Percentiles rank a stretch among this genome's conserved stretches.
Conservation (phyloP, 805 yeast genomes). For the Komagataella ulmi region DNA sequence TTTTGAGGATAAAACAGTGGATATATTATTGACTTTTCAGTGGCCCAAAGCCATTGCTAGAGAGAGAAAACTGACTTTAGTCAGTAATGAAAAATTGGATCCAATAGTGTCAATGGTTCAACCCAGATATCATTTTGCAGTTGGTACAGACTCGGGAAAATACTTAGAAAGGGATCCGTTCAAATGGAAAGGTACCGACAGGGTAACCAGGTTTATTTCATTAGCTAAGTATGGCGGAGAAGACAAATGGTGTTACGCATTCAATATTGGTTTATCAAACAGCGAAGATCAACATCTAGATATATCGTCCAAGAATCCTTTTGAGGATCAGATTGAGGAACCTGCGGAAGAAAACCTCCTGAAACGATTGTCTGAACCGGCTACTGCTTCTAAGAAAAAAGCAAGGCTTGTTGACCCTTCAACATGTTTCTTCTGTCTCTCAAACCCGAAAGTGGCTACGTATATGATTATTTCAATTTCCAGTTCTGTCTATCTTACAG, state of each 20-base stretch:
- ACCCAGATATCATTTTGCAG: slow-evolving; percentile 61
- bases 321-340: slow-evolving; percentile 1
- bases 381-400: slow-evolving; percentile 12
- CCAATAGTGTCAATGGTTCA: slow-evolving; percentile 24
- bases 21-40: slow-evolving; percentile 41
- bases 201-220: slow-evolving; percentile 51
- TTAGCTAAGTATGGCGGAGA: slow-evolving; percentile 43
- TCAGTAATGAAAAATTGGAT: slow-evolving; percentile 35
- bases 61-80: slow-evolving; percentile 26
- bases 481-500: slow-evolving; percentile 48
- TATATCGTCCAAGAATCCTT: slow-evolving; percentile 20
- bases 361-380: slow-evolving; percentile 1
- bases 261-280: slow-evolving; percentile 23
- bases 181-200: slow-evolving; percentile 30
- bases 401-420: slow-evolving; percentile 36
- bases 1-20: slow-evolving; percentile 21
- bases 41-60: slow-evolving; percentile 47
- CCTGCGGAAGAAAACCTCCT: slow-evolving; percentile 3
- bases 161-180: slow-evolving; percentile 47
- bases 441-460: slow-evolving; percentile 63
- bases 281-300: slow-evolving; percentile 9
- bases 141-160: slow-evolving; percentile 32
- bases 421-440: slow-evolving; percentile 71
- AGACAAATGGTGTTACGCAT: slow-evolving; percentile 69
- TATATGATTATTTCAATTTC: slow-evolving; percentile 78